phyloP scores from a whole-genome alignment of 1,284 basidiomycete genomes.

The Cutaneotrichosporon spelunceum region DNA sequence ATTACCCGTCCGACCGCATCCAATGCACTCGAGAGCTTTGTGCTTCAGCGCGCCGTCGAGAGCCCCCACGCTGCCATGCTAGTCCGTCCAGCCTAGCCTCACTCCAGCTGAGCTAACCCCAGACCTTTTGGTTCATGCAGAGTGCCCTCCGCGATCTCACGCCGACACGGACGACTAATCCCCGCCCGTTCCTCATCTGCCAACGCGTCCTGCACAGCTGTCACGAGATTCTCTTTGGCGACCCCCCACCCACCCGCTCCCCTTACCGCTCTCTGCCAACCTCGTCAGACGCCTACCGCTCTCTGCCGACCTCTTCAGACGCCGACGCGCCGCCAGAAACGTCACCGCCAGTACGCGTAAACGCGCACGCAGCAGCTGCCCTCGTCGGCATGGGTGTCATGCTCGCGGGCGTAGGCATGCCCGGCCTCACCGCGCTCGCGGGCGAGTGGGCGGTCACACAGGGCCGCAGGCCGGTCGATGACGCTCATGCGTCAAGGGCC shows the following conservation, averaged over 20 bases:
- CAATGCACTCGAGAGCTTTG: conserved; percentile 84
- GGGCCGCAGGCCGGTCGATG: conserved; percentile 57
- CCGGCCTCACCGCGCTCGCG: conserved; percentile 64
- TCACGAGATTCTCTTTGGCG: conserved; percentile 95
- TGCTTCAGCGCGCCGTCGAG: conserved; percentile 76
- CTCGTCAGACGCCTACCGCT: too few species aligned
- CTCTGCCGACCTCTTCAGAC: too few species aligned
- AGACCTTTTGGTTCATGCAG: conserved; percentile 99
- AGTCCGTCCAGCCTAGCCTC: conserved; percentile 58
- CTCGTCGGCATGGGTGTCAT: conserved; percentile 82
- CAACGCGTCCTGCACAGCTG: conserved; percentile 88
- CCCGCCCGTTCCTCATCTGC: conserved; percentile 84
- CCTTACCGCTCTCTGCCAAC: conserved; percentile 62
- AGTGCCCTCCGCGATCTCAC: conserved; percentile 85
- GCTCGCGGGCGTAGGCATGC: conserved; percentile 73
- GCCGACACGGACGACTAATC: conserved; percentile 58
- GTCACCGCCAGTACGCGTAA: conserved; percentile 59
- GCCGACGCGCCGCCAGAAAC: conserved; percentile 5
- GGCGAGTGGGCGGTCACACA: conserved; percentile 88
- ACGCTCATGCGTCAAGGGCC: conserved; percentile 34
- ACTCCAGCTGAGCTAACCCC: conserved; percentile 6
- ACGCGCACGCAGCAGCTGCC: conserved; percentile 66
- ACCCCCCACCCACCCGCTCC: conserved; percentile 64
- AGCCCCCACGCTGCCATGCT: conserved; percentile 92
- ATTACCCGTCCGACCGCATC: conserved; percentile 85